Evolutionary conservation across 1,139 yeast species (phyloP).

Genomic region (Saccharomycopsis hybrid): DNA sequence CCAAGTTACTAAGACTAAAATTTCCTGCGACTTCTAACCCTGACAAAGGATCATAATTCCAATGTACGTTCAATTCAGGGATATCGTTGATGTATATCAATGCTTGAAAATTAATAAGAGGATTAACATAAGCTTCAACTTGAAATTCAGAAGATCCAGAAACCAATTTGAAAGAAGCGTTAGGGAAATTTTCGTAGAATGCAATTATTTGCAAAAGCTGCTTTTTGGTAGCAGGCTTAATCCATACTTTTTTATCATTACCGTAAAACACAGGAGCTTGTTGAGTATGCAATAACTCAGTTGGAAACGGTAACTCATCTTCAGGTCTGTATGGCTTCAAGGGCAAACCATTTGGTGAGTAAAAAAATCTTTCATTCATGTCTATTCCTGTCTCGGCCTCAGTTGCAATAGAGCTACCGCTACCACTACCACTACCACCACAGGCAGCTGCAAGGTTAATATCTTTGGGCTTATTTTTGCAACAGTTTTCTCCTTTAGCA

Average conservation of each 20-base stretch:
- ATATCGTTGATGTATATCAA: constrained; percentile 37
- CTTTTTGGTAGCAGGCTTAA: constrained; percentile 34
- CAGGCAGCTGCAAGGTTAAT: too few species aligned
- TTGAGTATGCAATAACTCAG: constrained; percentile 28
- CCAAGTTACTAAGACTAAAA: constrained; percentile 34
- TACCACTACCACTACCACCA: too few species aligned
- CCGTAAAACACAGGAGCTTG: constrained; percentile 32
- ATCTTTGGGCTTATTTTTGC: constrained; percentile 24
- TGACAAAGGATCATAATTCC: constrained; percentile 30
- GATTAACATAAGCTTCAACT: constrained; percentile 38
- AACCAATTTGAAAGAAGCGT: constrained; percentile 32
- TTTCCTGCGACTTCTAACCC: constrained; percentile 38
- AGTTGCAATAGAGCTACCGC: too few species aligned
- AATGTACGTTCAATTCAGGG: constrained; percentile 31
- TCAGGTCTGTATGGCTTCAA: constrained; percentile 33
- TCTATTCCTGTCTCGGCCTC: constrained; percentile 26
- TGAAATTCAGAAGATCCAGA: constrained; percentile 43
- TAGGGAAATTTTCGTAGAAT: constrained; percentile 28
- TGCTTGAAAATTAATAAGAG: constrained; percentile 32
- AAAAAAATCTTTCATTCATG: constrained; percentile 25
- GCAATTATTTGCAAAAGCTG: constrained; percentile 32
- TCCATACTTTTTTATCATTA: constrained; percentile 34
- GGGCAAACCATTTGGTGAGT: constrained; percentile 32
- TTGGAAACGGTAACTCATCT: constrained; percentile 36
- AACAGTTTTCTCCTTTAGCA: constrained; percentile 29